Conservation (phyloP, 1,284 basidiomycete genomes). For the Malassezia restricta region DNA sequence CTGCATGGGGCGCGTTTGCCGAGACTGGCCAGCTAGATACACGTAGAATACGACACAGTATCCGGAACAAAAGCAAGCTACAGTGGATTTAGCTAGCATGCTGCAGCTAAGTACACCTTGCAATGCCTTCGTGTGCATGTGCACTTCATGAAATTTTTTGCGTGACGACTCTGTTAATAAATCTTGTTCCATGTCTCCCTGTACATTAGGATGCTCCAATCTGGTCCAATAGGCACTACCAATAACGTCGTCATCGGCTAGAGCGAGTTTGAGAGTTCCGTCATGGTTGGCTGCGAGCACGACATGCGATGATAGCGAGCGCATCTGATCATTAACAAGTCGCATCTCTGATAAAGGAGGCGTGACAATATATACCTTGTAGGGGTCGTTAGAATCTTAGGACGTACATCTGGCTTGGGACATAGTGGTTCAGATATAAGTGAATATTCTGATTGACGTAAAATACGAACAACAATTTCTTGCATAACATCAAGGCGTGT, state of each 20-base stretch:
- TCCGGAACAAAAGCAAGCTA: conserved; percentile 10
- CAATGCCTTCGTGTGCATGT: conserved; percentile 8
- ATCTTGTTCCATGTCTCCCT: not conserved
- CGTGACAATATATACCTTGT: conserved; percentile 66
- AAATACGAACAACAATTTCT: conserved; percentile 52
- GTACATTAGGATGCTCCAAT: conserved; percentile 54
- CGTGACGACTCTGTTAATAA: not conserved
- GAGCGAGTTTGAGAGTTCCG: conserved; percentile 47
- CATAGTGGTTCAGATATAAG: conserved; percentile 69
- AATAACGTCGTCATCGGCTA: conserved; percentile 59
- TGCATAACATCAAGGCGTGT: conserved; percentile 39
- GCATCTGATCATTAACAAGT: conserved; percentile 63
- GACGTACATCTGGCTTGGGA: conserved; percentile 69
- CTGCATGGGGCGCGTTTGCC: not conserved
- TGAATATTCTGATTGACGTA: conserved; percentile 61
- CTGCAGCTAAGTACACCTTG: conserved; percentile 4
- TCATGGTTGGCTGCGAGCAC: conserved; percentile 58
- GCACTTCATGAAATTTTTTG: conserved; percentile 5
- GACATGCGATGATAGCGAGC: conserved; percentile 64
- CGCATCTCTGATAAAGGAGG: conserved; percentile 66
- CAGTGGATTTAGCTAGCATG: conserved; percentile 6
- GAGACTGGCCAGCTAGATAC: not conserved
- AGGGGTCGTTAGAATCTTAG: conserved; percentile 1
- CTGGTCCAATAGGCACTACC: conserved; percentile 71
- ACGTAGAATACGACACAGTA: conserved; percentile 14